Percentiles rank a stretch among this genome's conserved stretches.
These are phyloP conservation scores for Rosa chinensis DNA, from an alignment of 306 rosid species.

Conservation along the genomic window DNA sequence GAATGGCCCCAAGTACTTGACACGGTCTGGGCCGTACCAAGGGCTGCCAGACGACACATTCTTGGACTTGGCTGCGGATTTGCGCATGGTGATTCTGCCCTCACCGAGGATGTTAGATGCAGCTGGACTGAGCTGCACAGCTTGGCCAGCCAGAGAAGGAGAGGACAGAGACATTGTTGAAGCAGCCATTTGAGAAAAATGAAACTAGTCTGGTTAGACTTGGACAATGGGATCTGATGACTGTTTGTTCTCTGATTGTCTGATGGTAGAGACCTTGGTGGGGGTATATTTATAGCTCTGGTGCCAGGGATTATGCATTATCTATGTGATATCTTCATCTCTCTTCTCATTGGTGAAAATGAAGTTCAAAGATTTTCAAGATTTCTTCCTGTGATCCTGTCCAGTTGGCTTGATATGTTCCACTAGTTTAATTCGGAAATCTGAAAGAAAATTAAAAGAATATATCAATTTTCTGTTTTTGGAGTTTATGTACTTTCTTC, in stretches of 20 bases:
- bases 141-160: conserved; percentile 38
- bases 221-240: not conserved
- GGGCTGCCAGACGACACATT: conserved; percentile 28
- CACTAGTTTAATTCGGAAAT: not conserved
- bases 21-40: conserved; percentile 38
- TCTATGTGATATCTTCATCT: conserved; percentile 14
- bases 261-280: not conserved
- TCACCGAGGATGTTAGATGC: conserved; percentile 28
- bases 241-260: not conserved
- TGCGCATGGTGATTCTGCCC: conserved; percentile 32
- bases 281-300: not conserved
- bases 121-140: conserved; percentile 21
- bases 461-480: not conserved
- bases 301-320: conserved; percentile 4
- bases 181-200: conserved; percentile 22
- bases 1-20: conserved; percentile 45
- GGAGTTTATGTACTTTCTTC: not conserved
- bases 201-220: not conserved
- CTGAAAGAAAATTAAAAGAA: not conserved
- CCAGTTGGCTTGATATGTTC: not conserved
- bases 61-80: conserved; percentile 21
- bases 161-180: conserved; percentile 40
- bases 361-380: not conserved
- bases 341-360: conserved; percentile 9
- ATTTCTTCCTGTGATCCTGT: not conserved